Percentiles rank a stretch among this genome's conserved stretches.
Conservation (phyloP, 306 rosid species). For the Cajanus cajan region DNA sequence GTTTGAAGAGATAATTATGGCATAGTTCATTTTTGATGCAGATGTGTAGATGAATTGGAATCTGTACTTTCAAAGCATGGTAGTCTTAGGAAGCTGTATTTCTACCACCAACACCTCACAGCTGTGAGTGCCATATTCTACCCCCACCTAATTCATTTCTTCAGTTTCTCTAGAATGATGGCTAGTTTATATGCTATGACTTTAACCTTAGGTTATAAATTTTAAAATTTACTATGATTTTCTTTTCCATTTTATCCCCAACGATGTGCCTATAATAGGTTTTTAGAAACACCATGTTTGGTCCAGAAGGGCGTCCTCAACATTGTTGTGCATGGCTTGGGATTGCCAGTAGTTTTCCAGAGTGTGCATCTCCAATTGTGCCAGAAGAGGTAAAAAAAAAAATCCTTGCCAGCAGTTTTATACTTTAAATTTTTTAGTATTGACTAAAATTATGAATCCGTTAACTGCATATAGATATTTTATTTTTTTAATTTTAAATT, state of each 20-base stretch:
- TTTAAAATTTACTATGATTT: slow-evolving; percentile 27
- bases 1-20: no score
- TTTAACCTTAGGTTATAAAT: slow-evolving; percentile 19
- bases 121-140: slow-evolving; percentile 55
- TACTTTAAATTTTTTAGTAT: slow-evolving; percentile 12
- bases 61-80: slow-evolving; percentile 88
- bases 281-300: slow-evolving; percentile 98
- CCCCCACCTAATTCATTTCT: slow-evolving; percentile 4
- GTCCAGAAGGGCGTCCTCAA: slow-evolving; percentile 99
- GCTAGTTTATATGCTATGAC: neutral
- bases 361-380: slow-evolving; percentile 86
- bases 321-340: slow-evolving; percentile 99
- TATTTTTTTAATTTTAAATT: neutral
- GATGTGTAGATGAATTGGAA: slow-evolving; percentile 96
- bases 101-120: slow-evolving; percentile 94
- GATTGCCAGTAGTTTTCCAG: slow-evolving; percentile 97
- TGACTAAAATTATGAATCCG: slow-evolving; percentile 2
- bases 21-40: slow-evolving; percentile 51
- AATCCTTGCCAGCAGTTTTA: slow-evolving; percentile 12
- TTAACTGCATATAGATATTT: neutral
- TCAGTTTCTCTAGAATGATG: slow-evolving; percentile 21
- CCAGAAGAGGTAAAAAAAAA: slow-evolving; percentile 85
- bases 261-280: slow-evolving; percentile 53
- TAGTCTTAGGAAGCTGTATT: slow-evolving; percentile 88
- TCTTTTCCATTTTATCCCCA: slow-evolving; percentile 35